phyloP scores from a whole-genome alignment of 2,329 filamentous ascomycete genomes.

The Pseudogymnoascus sp. region DNA sequence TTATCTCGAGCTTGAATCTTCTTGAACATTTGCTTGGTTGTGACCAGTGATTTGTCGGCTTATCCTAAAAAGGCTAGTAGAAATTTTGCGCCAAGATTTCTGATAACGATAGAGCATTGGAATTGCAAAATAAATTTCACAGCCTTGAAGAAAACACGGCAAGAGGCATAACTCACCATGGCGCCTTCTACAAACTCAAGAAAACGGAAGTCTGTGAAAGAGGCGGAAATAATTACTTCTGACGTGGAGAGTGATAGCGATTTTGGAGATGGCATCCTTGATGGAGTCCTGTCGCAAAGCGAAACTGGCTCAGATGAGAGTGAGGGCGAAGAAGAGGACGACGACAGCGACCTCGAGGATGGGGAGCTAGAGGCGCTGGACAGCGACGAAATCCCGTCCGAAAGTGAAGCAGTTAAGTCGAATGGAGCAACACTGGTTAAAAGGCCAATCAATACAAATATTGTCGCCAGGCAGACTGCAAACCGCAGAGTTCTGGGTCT shows the following conservation, averaged over 20 bases:
- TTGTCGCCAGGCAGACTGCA: constrained; percentile 23
- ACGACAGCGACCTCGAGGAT: constrained; percentile 38
- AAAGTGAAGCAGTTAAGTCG: constrained; percentile 28
- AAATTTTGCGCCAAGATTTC: constrained; percentile 8
- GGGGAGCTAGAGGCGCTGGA: constrained; percentile 37
- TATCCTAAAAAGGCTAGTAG: neutral
- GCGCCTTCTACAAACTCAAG: constrained; percentile 20
- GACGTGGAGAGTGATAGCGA: constrained; percentile 54
- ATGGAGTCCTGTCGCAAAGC: constrained; percentile 50
- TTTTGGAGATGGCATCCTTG: constrained; percentile 46
- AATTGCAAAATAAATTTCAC: constrained; percentile 12
- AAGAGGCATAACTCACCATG: constrained; percentile 19
- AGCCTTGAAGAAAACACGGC: constrained; percentile 6
- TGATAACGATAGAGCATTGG: constrained; percentile 9
- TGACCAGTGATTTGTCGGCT: neutral
- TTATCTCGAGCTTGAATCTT: neutral
- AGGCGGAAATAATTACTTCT: constrained; percentile 41
- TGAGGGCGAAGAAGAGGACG: constrained; percentile 37
- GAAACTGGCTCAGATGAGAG: constrained; percentile 52
- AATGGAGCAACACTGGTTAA: constrained; percentile 23
- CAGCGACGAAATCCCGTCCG: constrained; percentile 43
- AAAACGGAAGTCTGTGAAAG: constrained; percentile 59
- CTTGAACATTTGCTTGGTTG: neutral
- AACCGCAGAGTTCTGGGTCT: constrained; percentile 5
- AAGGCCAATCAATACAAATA: constrained; percentile 17